Evolutionary conservation across 2,329 filamentous ascomycete species (phyloP).

Genomic region (Ascosphaera acerosa): DNA sequence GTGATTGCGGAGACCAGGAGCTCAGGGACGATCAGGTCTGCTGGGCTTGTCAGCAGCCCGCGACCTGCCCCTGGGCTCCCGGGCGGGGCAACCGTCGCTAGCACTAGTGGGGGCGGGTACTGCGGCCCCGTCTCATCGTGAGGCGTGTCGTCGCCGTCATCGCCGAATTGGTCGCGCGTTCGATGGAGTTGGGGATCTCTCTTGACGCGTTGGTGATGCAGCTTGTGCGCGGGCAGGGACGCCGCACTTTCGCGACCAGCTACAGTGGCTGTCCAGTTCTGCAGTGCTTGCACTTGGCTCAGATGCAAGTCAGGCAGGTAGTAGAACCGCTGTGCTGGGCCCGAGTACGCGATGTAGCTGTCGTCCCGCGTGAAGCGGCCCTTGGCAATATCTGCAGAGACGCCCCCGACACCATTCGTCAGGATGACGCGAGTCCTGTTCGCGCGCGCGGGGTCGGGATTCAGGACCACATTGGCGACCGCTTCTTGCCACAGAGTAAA

Average conservation of each 20-base stretch:
- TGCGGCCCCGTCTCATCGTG: conserved; percentile 6
- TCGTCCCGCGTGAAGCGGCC: conserved; percentile 31
- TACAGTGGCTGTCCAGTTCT: neutral
- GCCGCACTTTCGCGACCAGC: too few relatives aligned
- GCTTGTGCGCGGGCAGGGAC: neutral
- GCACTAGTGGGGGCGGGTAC: neutral
- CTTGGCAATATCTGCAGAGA: conserved; percentile 36
- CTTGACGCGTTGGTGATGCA: too few relatives aligned
- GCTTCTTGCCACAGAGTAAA: conserved; percentile 10
- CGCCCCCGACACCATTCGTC: conserved; percentile 30
- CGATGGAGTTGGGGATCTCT: neutral
- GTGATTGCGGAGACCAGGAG: conserved; percentile 8
- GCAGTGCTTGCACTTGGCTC: neutral
- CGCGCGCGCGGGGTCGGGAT: conserved; percentile 19
- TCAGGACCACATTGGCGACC: conserved; percentile 27
- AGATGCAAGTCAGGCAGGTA: neutral
- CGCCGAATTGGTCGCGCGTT: conserved; percentile 13
- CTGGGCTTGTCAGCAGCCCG: conserved; percentile 2
- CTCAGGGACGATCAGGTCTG: conserved; percentile 7
- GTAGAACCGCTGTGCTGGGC: conserved; percentile 1
- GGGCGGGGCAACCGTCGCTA: too few relatives aligned
- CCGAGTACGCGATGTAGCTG: conserved; percentile 6
- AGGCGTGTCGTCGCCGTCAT: conserved; percentile 12
- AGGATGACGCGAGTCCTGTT: conserved; percentile 30
- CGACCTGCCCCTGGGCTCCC: neutral